Conservation (phyloP, 257 asterid genomes). For the Orobanche coerulescens region DNA sequence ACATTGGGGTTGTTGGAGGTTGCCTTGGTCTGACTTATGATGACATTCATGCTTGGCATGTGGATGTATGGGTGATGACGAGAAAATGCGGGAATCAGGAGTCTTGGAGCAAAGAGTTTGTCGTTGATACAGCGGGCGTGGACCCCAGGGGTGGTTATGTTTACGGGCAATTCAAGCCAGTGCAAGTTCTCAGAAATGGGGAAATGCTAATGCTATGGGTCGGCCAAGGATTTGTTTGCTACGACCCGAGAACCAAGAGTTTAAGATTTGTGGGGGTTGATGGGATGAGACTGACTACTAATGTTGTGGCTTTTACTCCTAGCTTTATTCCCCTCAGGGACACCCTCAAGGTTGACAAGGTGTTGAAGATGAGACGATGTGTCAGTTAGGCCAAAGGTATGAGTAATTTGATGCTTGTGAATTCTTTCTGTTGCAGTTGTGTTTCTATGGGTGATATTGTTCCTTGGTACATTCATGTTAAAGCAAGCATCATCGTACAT, state of each 20-base stretch:
- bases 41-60: background rate
- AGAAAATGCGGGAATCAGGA: background rate
- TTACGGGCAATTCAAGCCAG: conserved; percentile 23
- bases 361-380: background rate
- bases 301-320: conserved; percentile 19
- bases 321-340: conserved; percentile 27
- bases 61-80: conserved; percentile 28
- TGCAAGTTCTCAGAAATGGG: conserved; percentile 25
- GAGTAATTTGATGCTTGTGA: background rate
- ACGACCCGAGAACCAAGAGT: conserved; percentile 16
- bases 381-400: background rate
- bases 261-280: background rate
- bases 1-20: conserved; percentile 26
- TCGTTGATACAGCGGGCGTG: conserved; percentile 5
- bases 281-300: background rate
- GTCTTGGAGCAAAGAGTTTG: conserved; percentile 23
- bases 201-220: conserved; percentile 20
- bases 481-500: too few species aligned
- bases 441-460: too few species aligned
- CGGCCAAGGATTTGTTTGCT: conserved; percentile 13
- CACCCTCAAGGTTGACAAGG: conserved; percentile 14
- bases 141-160: background rate
- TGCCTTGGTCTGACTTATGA: conserved; percentile 15
- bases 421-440: background rate
- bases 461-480: background rate